These are phyloP conservation scores for Triticum dicoccoides DNA, from an alignment of 176 grass and related monocot genomes.

Conservation along the genomic window DNA sequence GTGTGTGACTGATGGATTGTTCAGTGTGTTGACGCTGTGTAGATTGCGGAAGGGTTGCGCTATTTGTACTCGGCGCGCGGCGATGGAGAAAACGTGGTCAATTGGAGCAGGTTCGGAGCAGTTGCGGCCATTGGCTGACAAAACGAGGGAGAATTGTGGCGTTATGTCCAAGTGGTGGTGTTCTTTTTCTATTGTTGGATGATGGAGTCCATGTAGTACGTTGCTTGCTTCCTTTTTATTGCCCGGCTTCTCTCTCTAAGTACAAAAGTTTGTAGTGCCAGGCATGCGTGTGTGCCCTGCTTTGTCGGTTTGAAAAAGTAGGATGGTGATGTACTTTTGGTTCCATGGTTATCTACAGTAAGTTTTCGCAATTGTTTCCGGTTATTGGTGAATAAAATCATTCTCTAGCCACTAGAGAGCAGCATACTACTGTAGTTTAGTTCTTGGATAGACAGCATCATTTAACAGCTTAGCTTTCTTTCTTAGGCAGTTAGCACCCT, in stretches of 20 bases:
- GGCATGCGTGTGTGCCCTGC: neutral
- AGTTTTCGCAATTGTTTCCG: no score
- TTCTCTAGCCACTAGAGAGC: no score
- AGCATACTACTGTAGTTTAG: no score
- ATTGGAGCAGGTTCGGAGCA: constrained; percentile 10
- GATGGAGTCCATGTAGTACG: no score
- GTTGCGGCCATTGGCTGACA: neutral
- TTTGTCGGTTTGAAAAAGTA: neutral
- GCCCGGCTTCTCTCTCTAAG: neutral
- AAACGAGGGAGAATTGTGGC: neutral
- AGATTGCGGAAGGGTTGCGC: neutral
- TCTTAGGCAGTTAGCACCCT: no score
- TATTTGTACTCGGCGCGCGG: constrained; percentile 19
- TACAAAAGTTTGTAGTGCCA: neutral
- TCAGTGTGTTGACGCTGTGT: neutral
- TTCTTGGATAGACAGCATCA: no score
- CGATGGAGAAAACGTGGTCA: constrained; percentile 29
- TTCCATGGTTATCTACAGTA: no score
- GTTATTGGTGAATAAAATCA: no score
- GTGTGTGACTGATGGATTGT: neutral
- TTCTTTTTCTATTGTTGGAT: neutral
- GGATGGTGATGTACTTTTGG: no score
- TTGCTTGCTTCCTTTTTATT: no score
- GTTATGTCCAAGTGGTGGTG: neutral
- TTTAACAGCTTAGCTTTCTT: no score